phyloP scores from a whole-genome alignment of 1,284 basidiomycete species.

The Stygiomarasmius scandens region DNA sequence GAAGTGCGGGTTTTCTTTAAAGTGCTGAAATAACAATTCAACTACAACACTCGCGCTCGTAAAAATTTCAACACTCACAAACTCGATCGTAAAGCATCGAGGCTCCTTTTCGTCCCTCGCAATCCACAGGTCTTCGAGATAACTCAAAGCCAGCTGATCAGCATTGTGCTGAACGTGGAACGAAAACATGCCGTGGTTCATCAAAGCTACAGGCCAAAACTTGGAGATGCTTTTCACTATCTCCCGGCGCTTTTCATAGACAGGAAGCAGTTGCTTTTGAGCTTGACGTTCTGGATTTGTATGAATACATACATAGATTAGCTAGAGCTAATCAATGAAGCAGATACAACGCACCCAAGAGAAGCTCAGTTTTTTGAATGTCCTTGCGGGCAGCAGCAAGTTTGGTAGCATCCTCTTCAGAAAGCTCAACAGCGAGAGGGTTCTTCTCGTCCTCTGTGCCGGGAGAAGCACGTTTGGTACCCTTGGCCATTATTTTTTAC shows the following conservation, averaged over 20 bases:
- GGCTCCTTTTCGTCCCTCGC: conserved; percentile 65
- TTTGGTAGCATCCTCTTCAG: conserved; percentile 68
- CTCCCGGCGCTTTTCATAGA: conserved; percentile 70
- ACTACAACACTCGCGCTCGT: neutral
- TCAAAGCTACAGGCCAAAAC: conserved; percentile 80
- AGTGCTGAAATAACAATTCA: conserved; percentile 52
- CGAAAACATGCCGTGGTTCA: conserved; percentile 65
- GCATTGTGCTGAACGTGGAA: conserved; percentile 67
- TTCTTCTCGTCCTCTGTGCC: conserved; percentile 72
- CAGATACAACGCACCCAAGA: conserved; percentile 62
- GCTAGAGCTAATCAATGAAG: no score
- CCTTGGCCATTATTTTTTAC: conserved; percentile 39
- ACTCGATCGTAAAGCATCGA: conserved; percentile 77
- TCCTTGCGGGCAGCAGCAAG: conserved; percentile 65
- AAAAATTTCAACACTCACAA: conserved; percentile 55
- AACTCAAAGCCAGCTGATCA: conserved; percentile 74
- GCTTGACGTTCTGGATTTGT: conserved; percentile 59
- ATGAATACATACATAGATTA: no score
- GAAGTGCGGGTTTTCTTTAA: conserved; percentile 85
- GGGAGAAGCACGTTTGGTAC: conserved; percentile 75
- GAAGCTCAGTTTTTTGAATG: conserved; percentile 66
- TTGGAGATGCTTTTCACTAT: conserved; percentile 66
- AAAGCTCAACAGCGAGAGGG: conserved; percentile 63
- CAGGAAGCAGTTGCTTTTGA: conserved; percentile 55
- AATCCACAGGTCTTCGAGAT: conserved; percentile 82